Evolutionary conservation across 2,329 filamentous ascomycete genomes (phyloP), one percentile per base, ranked within the genome.

Genomic region (Periconia macrospinosa): DNA sequence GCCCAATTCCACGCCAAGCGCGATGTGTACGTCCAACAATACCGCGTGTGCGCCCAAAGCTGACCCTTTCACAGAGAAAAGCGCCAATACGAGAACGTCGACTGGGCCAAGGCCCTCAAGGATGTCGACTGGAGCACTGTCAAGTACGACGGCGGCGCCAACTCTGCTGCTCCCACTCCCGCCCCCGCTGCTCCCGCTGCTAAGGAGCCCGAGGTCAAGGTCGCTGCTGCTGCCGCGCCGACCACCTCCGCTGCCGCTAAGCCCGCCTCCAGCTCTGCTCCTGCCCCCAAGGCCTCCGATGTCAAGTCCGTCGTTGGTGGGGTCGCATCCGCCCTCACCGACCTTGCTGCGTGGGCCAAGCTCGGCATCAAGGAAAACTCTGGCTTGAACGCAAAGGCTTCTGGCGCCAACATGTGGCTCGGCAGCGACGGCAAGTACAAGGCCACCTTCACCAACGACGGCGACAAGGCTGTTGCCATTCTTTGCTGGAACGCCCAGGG

Each of bases 401-500:
- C 59, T 57, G 67, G 67, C 54, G 69, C 65, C 30, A 61, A 48
- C 35, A 70, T 72, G 52, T 76, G 73, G 73, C 75, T 75, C 19
- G 73, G 74, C 23, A 50, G 53, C 14, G 70, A 71, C 54, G 62
- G 71, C 50, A 50, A 58, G 17, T 74, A 69, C 67, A 68, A 63
- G 52, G 66, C 65, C 48, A 67, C 69, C 47, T 72, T 74, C 65
- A 68, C 50, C 62, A 76, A 76, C 69, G 57, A 64, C 47, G 62
- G 58, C 45, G 57, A 55, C 41, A 56, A 71, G 42, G 62, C 70
- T 46, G 53, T 69, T 40, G 61, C 73, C 46, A 56, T 75, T 49
- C 69, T 69, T 56, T 71, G 73, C 67, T 76, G 74, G 74, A 67
- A 61, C 52, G 74, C 66, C 57, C 63, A 62, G 47, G 68, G 65